phyloP scores from a whole-genome alignment of 306 rosid genomes.

The Comarum palustre region DNA sequence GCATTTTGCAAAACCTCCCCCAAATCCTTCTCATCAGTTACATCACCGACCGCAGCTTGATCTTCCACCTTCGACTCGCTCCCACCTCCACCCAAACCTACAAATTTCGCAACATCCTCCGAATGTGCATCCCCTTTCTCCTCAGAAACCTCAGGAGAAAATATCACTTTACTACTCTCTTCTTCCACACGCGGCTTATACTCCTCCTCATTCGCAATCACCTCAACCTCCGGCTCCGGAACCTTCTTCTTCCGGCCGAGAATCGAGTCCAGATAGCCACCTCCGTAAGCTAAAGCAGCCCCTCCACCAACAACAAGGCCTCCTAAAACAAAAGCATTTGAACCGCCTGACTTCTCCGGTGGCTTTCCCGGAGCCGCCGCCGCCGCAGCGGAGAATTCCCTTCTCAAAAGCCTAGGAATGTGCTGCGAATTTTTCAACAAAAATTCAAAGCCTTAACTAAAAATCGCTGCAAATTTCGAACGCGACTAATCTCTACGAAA shows the following conservation, averaged over 20 bases:
- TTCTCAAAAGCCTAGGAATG: slow-evolving; percentile 46
- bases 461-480: slow-evolving; percentile 28
- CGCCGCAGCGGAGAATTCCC: slow-evolving; percentile 51
- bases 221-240: slow-evolving; percentile 19
- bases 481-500: background rate
- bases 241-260: slow-evolving; percentile 43
- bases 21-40: slow-evolving; percentile 37
- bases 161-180: slow-evolving; percentile 31
- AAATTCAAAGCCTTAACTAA: background rate
- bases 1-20: slow-evolving; percentile 36
- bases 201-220: slow-evolving; percentile 12
- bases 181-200: slow-evolving; percentile 31
- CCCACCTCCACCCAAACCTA: slow-evolving; percentile 39
- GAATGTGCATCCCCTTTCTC: slow-evolving; percentile 40
- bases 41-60: slow-evolving; percentile 24
- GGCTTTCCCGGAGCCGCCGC: slow-evolving; percentile 34
- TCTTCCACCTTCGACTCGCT: slow-evolving; percentile 40
- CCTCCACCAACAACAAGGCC: slow-evolving; percentile 66
- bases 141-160: slow-evolving; percentile 39
- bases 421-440: slow-evolving; percentile 34
- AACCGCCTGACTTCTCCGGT: slow-evolving; percentile 38
- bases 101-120: slow-evolving; percentile 38
- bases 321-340: slow-evolving; percentile 47
- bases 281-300: slow-evolving; percentile 58
- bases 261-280: slow-evolving; percentile 62